Base-by-base conservation (phyloP, 2,329 filamentous ascomycete species). In the Scytalidium sp. region DNA sequence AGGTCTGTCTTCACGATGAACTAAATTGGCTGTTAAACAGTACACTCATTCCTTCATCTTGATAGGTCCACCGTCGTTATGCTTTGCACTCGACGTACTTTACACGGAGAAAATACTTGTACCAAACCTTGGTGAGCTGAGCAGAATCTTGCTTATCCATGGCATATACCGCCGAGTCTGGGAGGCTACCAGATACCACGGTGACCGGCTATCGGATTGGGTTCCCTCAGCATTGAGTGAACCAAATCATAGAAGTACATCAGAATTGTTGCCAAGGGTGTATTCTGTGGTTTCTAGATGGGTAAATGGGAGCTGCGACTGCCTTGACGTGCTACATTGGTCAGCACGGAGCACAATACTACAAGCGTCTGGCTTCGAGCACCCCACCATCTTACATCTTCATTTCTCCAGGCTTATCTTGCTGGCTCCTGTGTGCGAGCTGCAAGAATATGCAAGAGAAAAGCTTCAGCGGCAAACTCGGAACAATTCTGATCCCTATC, bases 291-390 rank as follows among this genome's bases (percentile, higher is more conserved):
- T 56, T 22, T 55, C 50, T 1, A 64, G 60, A 25, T 77, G 74
- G 73, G 65, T 71, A 13, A 75, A 75, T 41, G 67, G 70, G 3
- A 64, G 69, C 15, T 71, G 72, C 40, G 74, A 76, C 47, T 73
- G 68, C 40, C 53, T 83, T 2, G 80, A 83, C 50, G 71, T 81
- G 1, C 66, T 83, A 2, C 78, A 83, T 56, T 83, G 80, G 79
- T 70, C 73, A 17, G 79, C 79, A 2, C 80, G 80, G 53, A 74
- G 70, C 40, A 71, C 70, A 0, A 73, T 79, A 23, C 74, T 75
- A 3, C 70, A 71, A 44, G 64, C 71, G 1, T 67, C 70, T 1
- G 80, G 79, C 0, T 65, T 75, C 5, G 79, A 83, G 50, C 77
- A 81, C 50, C 71, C 76, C 2, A 79, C 75, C 1, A 69, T 83